Percentiles rank a stretch among this genome's conserved stretches.
phyloP scores from a whole-genome alignment of 257 asterid species.

The Nyctanthes arbortristis region DNA sequence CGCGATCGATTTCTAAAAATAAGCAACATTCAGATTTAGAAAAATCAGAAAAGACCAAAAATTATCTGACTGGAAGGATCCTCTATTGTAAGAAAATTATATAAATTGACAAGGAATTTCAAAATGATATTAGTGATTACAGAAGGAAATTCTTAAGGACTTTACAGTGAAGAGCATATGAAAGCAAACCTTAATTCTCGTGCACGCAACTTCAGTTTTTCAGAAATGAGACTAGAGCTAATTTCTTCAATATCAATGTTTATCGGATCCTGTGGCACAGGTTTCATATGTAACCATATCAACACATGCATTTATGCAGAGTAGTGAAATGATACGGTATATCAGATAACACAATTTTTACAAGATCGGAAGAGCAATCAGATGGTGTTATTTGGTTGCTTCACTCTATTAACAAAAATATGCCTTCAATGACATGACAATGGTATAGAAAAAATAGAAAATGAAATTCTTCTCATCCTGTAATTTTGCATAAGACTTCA shows the following conservation, averaged over 20 bases:
- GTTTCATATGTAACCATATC: conserved; percentile 8
- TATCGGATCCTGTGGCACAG: conserved; percentile 37
- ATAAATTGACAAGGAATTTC: not conserved
- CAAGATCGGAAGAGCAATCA: not conserved
- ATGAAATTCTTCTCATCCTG: not conserved
- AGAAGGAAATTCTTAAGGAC: not conserved
- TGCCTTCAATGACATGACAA: not conserved
- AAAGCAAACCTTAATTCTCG: conserved; percentile 60
- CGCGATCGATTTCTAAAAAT: conserved; percentile 47
- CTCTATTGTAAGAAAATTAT: not conserved
- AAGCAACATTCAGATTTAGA: conserved; percentile 16
- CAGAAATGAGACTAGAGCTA: conserved; percentile 41
- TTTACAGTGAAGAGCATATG: conserved; percentile 3
- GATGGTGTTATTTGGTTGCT: not conserved
- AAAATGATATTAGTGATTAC: not conserved
- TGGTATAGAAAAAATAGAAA: not conserved
- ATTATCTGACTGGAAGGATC: not conserved
- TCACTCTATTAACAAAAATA: not conserved
- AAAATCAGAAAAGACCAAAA: conserved; percentile 22
- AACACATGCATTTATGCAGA: not conserved
- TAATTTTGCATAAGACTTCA: not conserved
- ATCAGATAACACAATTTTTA: not conserved
- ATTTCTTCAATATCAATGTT: conserved; percentile 49
- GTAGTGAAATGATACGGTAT: conserved; percentile 9
- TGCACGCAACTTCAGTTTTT: conserved; percentile 53